These are phyloP conservation scores for Aspergillus melleus DNA, from an alignment of 2,329 filamentous ascomycete genomes.

Conservation along the genomic window DNA sequence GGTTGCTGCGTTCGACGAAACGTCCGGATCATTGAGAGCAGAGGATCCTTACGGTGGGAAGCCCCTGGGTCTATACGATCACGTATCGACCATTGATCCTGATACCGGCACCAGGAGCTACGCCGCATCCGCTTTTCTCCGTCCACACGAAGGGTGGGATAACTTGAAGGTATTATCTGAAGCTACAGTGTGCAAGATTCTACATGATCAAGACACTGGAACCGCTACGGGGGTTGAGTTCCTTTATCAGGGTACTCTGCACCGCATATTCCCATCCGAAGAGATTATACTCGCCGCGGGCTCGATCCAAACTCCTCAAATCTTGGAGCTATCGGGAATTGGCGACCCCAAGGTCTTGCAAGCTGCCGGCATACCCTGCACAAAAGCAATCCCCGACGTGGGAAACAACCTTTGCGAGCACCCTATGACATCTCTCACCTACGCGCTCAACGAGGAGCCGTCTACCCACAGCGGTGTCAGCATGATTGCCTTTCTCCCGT, in stretches of 20 bases:
- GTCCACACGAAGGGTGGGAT: constrained; percentile 33
- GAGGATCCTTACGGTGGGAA: constrained; percentile 38
- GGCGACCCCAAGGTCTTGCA: constrained; percentile 49
- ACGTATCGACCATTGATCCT: constrained; percentile 26
- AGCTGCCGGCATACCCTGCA: constrained; percentile 41
- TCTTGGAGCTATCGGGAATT: constrained; percentile 62
- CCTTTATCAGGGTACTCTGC: background rate
- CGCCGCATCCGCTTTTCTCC: constrained; percentile 41
- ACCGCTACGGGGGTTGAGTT: constrained; percentile 31
- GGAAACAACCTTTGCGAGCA: constrained; percentile 54
- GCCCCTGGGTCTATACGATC: constrained; percentile 39
- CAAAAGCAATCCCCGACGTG: constrained; percentile 45
- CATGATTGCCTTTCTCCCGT: too few relatives aligned
- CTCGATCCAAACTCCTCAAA: constrained; percentile 56
- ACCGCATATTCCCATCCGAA: constrained; percentile 29
- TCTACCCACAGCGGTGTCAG: too few relatives aligned
- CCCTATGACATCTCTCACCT: constrained; percentile 9
- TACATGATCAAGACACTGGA: constrained; percentile 14
- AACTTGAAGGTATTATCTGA: constrained; percentile 51
- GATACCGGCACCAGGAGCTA: constrained; percentile 35
- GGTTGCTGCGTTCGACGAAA: constrained; percentile 21
- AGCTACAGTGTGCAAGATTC: constrained; percentile 40
- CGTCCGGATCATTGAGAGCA: constrained; percentile 8
- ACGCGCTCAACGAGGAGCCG: too few relatives aligned
- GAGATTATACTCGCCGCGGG: constrained; percentile 64